phyloP scores from a whole-genome alignment of 1,284 basidiomycete species.

The Inonotus obliquus region DNA sequence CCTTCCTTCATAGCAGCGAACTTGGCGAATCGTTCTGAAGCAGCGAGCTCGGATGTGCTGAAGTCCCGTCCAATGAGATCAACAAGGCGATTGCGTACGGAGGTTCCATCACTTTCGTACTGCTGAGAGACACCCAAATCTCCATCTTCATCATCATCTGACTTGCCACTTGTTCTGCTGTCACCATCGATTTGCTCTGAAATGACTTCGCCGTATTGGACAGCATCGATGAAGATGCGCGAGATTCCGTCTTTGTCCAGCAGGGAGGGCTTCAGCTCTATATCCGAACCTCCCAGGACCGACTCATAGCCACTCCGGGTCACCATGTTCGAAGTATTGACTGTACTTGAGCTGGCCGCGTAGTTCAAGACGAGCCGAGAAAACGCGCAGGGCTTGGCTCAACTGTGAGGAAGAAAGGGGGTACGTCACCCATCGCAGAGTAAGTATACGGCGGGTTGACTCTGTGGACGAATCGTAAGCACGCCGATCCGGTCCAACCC shows the following conservation, averaged over 20 bases:
- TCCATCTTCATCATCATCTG: not conserved
- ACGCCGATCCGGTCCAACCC: not conserved
- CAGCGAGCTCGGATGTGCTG: constrained; percentile 9
- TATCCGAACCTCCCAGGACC: constrained; percentile 1
- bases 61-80: constrained; percentile 12
- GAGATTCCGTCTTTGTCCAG: constrained; percentile 12
- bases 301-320: not conserved
- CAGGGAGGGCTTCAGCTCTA: constrained; percentile 2
- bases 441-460: not conserved
- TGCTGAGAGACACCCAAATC: not conserved
- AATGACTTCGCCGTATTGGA: constrained; percentile 12
- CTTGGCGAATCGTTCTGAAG: constrained; percentile 16
- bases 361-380: not conserved
- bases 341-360: not conserved
- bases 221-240: constrained; percentile 15
- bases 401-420: not conserved
- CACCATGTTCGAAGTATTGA: not conserved
- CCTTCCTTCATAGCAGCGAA: constrained; percentile 4
- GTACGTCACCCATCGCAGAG: not conserved
- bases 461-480: not conserved
- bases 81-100: constrained; percentile 1
- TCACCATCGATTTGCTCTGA: not conserved
- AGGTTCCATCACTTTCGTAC: not conserved
- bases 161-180: not conserved
- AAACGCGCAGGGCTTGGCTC: too few species aligned